These are phyloP conservation scores for Laburnicola sp. DNA, from an alignment of 2,329 filamentous ascomycete genomes.

Conservation along the genomic window DNA sequence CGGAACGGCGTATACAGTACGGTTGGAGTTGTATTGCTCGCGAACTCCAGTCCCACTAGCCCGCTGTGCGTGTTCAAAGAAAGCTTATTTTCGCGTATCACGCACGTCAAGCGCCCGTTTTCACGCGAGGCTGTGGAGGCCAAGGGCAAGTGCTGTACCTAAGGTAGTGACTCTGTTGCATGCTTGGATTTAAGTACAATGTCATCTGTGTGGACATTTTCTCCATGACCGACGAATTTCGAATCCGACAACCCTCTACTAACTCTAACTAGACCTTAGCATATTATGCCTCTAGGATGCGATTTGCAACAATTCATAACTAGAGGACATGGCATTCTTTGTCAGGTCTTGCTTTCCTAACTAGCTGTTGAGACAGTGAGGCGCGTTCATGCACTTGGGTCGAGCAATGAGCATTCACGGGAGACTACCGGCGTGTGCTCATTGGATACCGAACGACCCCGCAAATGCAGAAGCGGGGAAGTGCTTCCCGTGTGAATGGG, in stretches of 20 bases:
- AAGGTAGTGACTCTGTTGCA: too few species aligned
- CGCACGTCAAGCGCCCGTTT: too few species aligned
- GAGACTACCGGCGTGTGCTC: not conserved
- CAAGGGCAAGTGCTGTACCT: too few species aligned
- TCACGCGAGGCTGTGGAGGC: too few species aligned
- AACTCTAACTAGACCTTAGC: too few species aligned
- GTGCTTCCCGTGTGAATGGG: too few species aligned
- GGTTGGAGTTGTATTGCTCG: slow-evolving; percentile 6
- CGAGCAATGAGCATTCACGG: not conserved
- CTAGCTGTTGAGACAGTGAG: not conserved
- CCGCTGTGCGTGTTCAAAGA: slow-evolving; percentile 9
- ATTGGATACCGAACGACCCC: not conserved
- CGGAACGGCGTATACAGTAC: slow-evolving; percentile 3
- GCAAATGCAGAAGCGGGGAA: not conserved
- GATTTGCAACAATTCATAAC: too few species aligned
- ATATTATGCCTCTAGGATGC: too few species aligned
- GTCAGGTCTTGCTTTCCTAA: not conserved
- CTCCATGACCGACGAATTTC: too few species aligned
- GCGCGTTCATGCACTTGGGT: not conserved
- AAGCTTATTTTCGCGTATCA: slow-evolving; percentile 24
- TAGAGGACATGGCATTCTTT: not conserved
- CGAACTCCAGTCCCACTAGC: slow-evolving; percentile 8
- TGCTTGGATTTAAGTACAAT: too few species aligned
- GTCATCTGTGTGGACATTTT: too few species aligned
- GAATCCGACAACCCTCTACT: too few species aligned